phyloP scores from a whole-genome alignment of 805 yeast genomes.

The Wickerhamomyces rabaulensis region DNA sequence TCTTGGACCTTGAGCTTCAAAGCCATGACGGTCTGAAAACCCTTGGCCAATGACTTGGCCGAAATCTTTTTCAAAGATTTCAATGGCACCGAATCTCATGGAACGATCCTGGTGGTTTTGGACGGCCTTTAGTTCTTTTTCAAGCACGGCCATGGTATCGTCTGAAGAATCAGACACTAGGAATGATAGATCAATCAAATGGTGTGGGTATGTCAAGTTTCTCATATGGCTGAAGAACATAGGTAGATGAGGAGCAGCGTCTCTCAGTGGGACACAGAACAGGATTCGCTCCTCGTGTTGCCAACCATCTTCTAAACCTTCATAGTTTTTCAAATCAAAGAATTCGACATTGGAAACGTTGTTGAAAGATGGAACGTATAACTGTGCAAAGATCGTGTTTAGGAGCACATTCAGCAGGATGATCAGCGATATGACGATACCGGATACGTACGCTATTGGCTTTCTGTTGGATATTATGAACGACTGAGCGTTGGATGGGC shows the following conservation, averaged over 20 bases:
- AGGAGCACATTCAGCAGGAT: constrained; percentile 12
- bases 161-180: constrained; percentile 88
- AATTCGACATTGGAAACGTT: constrained; percentile 45
- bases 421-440: constrained; percentile 10
- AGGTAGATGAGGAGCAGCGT: constrained; percentile 85
- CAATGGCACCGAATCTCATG: constrained; percentile 75
- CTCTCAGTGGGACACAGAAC: constrained; percentile 87
- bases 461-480: background rate
- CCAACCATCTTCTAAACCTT: constrained; percentile 79
- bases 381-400: constrained; percentile 6
- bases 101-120: constrained; percentile 61
- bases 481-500: background rate
- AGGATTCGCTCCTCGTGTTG: constrained; percentile 72
- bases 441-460: constrained; percentile 8
- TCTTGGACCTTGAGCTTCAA: constrained; percentile 94
- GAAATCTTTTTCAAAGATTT: constrained; percentile 86
- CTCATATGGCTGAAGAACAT: constrained; percentile 84
- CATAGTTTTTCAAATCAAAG: constrained; percentile 66
- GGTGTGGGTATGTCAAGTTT: constrained; percentile 82
- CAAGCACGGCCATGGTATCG: constrained; percentile 71
- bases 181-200: constrained; percentile 77
- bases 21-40: constrained; percentile 90
- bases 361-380: constrained; percentile 32
- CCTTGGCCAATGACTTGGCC: constrained; percentile 94
- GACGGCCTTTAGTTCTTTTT: constrained; percentile 50